Percentiles rank a stretch among this genome's conserved stretches.
These are phyloP conservation scores for Ustilago crameri DNA, from an alignment of 1,284 basidiomycete species.

Conservation along the genomic window DNA sequence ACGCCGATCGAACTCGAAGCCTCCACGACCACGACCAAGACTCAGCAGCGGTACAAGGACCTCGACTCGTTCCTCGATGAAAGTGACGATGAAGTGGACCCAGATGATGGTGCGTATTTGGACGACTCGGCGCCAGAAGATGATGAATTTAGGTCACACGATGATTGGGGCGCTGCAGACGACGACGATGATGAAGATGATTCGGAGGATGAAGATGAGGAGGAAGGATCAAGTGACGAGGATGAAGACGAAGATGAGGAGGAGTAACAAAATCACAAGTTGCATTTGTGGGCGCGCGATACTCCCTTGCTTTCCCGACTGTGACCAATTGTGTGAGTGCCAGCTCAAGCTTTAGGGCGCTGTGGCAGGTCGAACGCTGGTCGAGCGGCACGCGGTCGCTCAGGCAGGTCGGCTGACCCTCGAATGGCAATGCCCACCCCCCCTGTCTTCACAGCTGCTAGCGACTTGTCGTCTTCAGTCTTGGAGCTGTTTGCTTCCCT, in stretches of 20 bases:
- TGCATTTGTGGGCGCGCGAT: too few relatives aligned
- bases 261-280: constrained; percentile 18
- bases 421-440: too few relatives aligned
- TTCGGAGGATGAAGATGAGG: constrained; percentile 23
- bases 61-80: constrained; percentile 63
- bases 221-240: constrained; percentile 8
- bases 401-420: too few relatives aligned
- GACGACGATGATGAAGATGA: constrained; percentile 16
- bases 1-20: constrained; percentile 38
- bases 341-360: too few relatives aligned
- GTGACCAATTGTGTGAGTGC: too few relatives aligned
- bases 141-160: constrained; percentile 38
- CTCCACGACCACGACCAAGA: constrained; percentile 8
- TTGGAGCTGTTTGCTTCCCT: too few relatives aligned
- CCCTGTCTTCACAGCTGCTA: too few relatives aligned
- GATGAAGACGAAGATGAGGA: constrained; percentile 24
- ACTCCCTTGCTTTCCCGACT: too few relatives aligned
- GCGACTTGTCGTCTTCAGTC: too few relatives aligned
- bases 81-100: constrained; percentile 55
- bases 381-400: too few relatives aligned
- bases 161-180: constrained; percentile 19
- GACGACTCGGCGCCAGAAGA: constrained; percentile 58
- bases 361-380: too few relatives aligned
- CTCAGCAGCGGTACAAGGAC: constrained; percentile 54
- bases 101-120: constrained; percentile 19